A percentile compares a stretch with the other conserved stretches of the same genome.
Conservation (phyloP, 345 rosid species). For the Dimocarpus longan region DNA sequence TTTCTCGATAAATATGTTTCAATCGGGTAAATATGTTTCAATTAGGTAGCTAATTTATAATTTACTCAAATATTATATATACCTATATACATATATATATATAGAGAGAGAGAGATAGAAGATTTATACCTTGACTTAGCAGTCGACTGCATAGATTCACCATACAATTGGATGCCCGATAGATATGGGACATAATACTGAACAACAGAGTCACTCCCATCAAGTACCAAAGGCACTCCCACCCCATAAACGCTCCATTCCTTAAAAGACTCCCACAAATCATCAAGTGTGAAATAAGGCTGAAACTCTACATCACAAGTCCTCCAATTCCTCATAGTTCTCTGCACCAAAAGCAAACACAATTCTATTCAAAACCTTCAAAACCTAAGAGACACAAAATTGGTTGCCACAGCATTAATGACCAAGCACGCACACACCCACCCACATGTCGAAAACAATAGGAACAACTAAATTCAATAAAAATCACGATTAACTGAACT, state of each 20-base stretch:
- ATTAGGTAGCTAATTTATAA: no score
- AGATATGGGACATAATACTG: constrained; percentile 90
- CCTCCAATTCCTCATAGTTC: constrained; percentile 51
- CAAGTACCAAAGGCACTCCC: constrained; percentile 74
- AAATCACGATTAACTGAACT: not conserved
- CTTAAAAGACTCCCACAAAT: constrained; percentile 80
- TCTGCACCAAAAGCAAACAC: constrained; percentile 36
- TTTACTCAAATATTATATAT: not conserved
- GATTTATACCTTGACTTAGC: constrained; percentile 40
- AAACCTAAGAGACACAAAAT: not conserved
- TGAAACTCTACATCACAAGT: constrained; percentile 43
- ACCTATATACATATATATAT: not conserved
- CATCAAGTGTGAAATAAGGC: constrained; percentile 64
- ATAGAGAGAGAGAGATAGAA: constrained; percentile 4
- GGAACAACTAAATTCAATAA: not conserved
- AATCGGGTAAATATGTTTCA: no score
- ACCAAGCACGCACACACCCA: not conserved
- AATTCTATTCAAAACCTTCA: constrained; percentile 10
- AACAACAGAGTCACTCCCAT: constrained; percentile 62
- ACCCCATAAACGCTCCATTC: constrained; percentile 93
- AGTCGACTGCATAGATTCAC: constrained; percentile 39
- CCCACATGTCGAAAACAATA: not conserved
- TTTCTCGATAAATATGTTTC: no score
- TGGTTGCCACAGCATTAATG: not conserved
- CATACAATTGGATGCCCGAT: constrained; percentile 85